These are phyloP conservation scores for Arachnomyces sp. DNA, from an alignment of 2,329 filamentous ascomycete genomes.

Conservation along the genomic window DNA sequence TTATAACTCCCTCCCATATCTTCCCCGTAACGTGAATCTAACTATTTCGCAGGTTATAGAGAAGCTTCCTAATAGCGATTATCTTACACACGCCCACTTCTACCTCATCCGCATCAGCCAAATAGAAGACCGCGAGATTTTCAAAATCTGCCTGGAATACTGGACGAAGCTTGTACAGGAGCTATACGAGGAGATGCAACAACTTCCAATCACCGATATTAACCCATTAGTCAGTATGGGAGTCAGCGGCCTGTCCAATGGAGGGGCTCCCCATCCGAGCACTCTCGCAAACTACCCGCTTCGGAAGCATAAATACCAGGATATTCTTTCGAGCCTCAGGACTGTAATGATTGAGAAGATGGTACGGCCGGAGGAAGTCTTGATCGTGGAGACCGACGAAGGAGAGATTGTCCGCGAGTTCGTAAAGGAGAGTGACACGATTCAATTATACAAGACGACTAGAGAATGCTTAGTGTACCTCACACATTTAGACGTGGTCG, in stretches of 20 bases:
- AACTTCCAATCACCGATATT: slow-evolving; percentile 83
- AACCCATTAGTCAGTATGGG: slow-evolving; percentile 82
- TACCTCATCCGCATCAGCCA: slow-evolving; percentile 97
- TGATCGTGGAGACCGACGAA: slow-evolving; percentile 99
- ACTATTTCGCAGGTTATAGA: slow-evolving; percentile 64
- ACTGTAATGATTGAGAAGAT: slow-evolving; percentile 99
- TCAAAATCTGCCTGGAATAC: slow-evolving; percentile 98
- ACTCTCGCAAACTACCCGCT: slow-evolving; percentile 86
- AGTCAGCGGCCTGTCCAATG: slow-evolving; percentile 61
- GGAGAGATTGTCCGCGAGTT: slow-evolving; percentile 98
- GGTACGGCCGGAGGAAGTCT: slow-evolving; percentile 93
- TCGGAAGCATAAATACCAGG: slow-evolving; percentile 95
- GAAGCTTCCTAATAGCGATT: slow-evolving; percentile 90
- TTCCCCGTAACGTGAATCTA: neutral
- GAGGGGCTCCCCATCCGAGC: slow-evolving; percentile 75
- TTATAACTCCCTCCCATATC: slow-evolving; percentile 6
- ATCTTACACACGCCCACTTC: slow-evolving; percentile 90
- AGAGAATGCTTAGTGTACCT: slow-evolving; percentile 94
- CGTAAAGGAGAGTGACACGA: slow-evolving; percentile 98
- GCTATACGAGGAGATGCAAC: slow-evolving; percentile 98
- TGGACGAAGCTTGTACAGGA: slow-evolving; percentile 98
- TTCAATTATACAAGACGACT: slow-evolving; percentile 98
- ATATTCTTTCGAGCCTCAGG: slow-evolving; percentile 86
- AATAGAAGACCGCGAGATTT: slow-evolving; percentile 97
- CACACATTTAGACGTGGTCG: slow-evolving; percentile 92